phyloP scores from a whole-genome alignment of 2,329 filamentous ascomycete genomes.

The Gyromitra esculenta region DNA sequence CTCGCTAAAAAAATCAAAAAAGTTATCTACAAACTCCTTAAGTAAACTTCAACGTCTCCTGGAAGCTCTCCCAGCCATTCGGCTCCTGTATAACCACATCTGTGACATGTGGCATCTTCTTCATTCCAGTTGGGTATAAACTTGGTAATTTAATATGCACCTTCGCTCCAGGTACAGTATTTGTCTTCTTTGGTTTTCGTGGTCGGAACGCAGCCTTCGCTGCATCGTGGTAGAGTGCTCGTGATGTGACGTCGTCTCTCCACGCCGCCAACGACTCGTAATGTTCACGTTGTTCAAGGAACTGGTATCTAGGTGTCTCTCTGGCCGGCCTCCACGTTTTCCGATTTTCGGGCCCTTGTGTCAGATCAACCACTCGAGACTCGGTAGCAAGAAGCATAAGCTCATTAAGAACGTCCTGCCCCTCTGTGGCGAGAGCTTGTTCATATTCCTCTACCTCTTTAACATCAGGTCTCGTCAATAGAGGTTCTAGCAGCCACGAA shows the following conservation, averaged over 20 bases:
- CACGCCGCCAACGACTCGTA: constrained; percentile 65
- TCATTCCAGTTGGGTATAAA: constrained; percentile 32
- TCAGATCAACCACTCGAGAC: constrained; percentile 70
- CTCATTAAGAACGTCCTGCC: constrained; percentile 71
- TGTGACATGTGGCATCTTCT: constrained; percentile 26
- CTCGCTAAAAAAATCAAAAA: constrained; percentile 2
- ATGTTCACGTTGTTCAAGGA: constrained; percentile 72
- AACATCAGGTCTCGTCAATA: constrained; percentile 61
- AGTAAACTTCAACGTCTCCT: constrained; percentile 40
- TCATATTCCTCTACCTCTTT: constrained; percentile 61
- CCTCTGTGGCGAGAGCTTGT: constrained; percentile 69
- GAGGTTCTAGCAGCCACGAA: constrained; percentile 73
- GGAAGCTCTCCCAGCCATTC: constrained; percentile 53
- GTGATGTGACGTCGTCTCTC: constrained; percentile 58
- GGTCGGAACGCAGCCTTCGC: constrained; percentile 34
- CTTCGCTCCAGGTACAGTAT: constrained; percentile 41
- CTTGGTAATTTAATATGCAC: constrained; percentile 34
- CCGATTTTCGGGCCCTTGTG: constrained; percentile 67
- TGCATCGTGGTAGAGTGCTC: constrained; percentile 50
- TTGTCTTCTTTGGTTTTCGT: constrained; percentile 41
- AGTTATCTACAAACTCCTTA: constrained; percentile 27
- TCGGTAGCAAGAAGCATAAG: constrained; percentile 70
- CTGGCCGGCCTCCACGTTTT: constrained; percentile 73
- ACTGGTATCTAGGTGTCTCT: constrained; percentile 72
- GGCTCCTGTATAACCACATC: constrained; percentile 54